Base-by-base conservation (phyloP, 2,329 filamentous ascomycete species). In the Volutella citrinella region DNA sequence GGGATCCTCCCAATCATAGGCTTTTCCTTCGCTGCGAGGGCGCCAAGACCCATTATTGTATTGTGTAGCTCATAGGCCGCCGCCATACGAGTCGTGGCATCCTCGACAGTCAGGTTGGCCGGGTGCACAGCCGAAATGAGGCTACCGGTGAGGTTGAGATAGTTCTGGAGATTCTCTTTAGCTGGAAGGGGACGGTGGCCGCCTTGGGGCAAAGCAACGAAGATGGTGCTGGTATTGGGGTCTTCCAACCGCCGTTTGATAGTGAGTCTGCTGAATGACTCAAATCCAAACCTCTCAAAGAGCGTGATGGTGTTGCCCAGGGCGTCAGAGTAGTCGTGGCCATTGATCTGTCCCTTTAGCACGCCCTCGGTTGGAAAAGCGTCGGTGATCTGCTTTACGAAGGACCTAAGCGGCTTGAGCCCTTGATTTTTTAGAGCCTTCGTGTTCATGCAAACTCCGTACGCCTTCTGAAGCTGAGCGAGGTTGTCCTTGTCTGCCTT, bases 391-490 rank as follows among this genome's bases (percentile, higher is more conserved):
- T 19, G n/a, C 11, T 69, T 57, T n/a, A 87, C 61, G 9, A 85
- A 57, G 5, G 70, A 56, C 13, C 69, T 55, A 24, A 88, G 56
- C 4, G 82, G 81, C 38, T 67, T 55, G 6, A 72, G 61, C 3
- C 80, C 82, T 10, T 68, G 54, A 26, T 70, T 58, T 43, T 73
- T 70, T 30, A 84, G 72, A 9, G 63, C 59, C 7, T 72, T 65
- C 51, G 82, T 74, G 47, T 87, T 69, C 56, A 84, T 72, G 51
- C 84, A 88, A 20, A 81, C 74, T 41, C 76, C 62, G 49, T 86
- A 87, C 1, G 72, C 75, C 27, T 70, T 60, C 55, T 82, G 76
- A 51, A 87, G 63, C 56, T 82, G 82, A 40, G 75, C 60, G 50
- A 86, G 86, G 52, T 84, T 87, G 19, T 72, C 58, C 49, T 76